Percentiles rank a stretch among this genome's conserved stretches.
These are phyloP conservation scores for Saturnispora ahearnii DNA, from an alignment of 805 yeast genomes.

Conservation along the genomic window DNA sequence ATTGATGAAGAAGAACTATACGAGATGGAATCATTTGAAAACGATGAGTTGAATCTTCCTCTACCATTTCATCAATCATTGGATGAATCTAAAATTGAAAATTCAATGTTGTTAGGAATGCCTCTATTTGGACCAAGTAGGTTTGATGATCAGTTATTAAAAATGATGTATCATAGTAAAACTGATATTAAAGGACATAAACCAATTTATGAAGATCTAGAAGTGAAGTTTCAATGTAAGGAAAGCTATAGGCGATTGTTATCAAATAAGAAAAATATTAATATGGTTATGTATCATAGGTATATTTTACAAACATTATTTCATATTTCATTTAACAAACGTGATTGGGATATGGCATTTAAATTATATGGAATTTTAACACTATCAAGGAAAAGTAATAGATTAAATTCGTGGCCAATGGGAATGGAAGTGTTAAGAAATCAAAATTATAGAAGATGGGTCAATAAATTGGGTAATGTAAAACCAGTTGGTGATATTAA, in stretches of 20 bases:
- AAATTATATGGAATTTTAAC: constrained; percentile 1
- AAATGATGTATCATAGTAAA: constrained; percentile 1
- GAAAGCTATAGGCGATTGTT: neutral
- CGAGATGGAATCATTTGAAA: constrained; percentile 1
- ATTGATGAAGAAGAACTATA: neutral
- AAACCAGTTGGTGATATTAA: constrained; percentile 5
- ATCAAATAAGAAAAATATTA: neutral
- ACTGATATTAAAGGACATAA: neutral
- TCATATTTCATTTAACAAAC: constrained; percentile 1
- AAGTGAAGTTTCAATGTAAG: neutral
- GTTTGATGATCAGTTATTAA: constrained; percentile 2
- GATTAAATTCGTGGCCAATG: neutral
- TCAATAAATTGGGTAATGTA: neutral
- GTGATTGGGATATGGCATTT: constrained; percentile 4
- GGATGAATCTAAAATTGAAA: neutral
- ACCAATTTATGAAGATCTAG: neutral
- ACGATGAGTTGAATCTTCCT: neutral
- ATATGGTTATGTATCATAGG: neutral
- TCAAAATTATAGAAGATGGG: neutral
- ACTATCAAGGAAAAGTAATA: neutral
- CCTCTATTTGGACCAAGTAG: neutral
- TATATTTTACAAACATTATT: constrained; percentile 1
- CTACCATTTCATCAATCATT: neutral
- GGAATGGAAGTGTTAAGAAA: constrained; percentile 4
- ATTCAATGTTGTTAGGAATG: neutral